Evolutionary conservation across 768 basidiomycete genomes (phyloP).

Genomic region (Nidularia pulvinata): DNA sequence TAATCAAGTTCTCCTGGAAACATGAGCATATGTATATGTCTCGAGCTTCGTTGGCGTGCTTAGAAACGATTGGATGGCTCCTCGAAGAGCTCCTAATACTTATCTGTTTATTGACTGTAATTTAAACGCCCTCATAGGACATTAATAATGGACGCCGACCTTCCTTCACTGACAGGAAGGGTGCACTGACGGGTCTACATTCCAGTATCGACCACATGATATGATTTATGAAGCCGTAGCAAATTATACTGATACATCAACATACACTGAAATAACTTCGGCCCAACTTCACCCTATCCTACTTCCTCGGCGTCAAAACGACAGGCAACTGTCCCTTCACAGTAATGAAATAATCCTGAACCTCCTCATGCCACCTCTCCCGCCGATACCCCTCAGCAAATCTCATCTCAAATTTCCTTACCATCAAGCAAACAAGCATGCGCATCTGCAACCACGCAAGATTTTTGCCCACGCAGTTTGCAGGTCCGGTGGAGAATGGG

Average conservation of each 20-base stretch:
- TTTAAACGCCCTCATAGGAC: background rate
- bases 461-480: conserved; percentile 40
- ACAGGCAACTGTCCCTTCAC: conserved; percentile 26
- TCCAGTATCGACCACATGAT: background rate
- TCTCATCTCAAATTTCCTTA: conserved; percentile 34
- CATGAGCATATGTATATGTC: too few species aligned
- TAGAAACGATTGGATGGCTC: background rate
- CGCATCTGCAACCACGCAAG: conserved; percentile 39
- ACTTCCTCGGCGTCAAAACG: conserved; percentile 22
- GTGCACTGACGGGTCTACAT: background rate
- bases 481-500: conserved; percentile 40
- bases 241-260: conserved; percentile 1
- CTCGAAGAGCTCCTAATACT: too few species aligned
- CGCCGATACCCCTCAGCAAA: conserved; percentile 28
- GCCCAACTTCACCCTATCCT: too few species aligned
- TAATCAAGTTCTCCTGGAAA: too few species aligned
- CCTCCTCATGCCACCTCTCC: conserved; percentile 24
- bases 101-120: too few species aligned
- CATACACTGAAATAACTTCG: conserved; percentile 1
- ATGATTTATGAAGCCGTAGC: background rate
- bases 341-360: conserved; percentile 32
- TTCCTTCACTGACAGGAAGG: background rate
- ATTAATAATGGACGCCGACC: background rate
- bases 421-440: conserved; percentile 29
- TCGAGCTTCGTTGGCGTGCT: background rate